Evolutionary conservation across 2,329 filamentous ascomycete species (phyloP), one percentile per base, ranked within the genome.

Genomic region (Aspergillaceae sp.): DNA sequence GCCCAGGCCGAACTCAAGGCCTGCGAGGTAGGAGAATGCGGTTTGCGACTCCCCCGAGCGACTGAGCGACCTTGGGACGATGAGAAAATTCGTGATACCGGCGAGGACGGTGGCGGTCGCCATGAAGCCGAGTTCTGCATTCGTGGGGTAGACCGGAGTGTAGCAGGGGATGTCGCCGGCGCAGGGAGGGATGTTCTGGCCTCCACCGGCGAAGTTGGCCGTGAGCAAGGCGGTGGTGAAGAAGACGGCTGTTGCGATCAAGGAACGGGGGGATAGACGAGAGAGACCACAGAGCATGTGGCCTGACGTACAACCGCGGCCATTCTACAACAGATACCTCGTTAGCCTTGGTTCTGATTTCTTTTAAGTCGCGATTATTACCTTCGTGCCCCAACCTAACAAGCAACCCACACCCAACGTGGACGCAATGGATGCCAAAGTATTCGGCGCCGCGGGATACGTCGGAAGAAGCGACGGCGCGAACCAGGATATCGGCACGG

Each of bases 221-320:
- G 69, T 71, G 34, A 70, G 55, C n/a, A 76, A 50, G 7, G 67
- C 69, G 0, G 66, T 62, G 7, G 59, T 60, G 58, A 73, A 73
- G 60, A 74, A 74, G 27, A 67, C 56, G 8, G 61, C 62, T 1
- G 70, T 72, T 40, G 75, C 73, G 45, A 72, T 65, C 4, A 73
- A 50, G 9, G 74, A 77, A 41, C 74, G 70, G n/a, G 66, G 62
- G 9, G 71, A 76, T 28, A 75, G 62, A 36, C 74, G 68, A 4
- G 73, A 68, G 4, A 78, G 54, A 1, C 75, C 75, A 49, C 74
- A 77, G 30, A 78, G 70, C 71, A 78, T 76, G 53, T 78, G 75
- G 43, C 75, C 75, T 2, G 74, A 77, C 7, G 75, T 77, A 53
- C 75, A 78, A 11, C 75, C 75, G 45, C 69, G 67, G 42, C 65